A percentile compares a stretch with the other conserved stretches of the same genome.
phyloP scores from a whole-genome alignment of 108 stramenopile species.

The Pseudonitzschia pungens region DNA sequence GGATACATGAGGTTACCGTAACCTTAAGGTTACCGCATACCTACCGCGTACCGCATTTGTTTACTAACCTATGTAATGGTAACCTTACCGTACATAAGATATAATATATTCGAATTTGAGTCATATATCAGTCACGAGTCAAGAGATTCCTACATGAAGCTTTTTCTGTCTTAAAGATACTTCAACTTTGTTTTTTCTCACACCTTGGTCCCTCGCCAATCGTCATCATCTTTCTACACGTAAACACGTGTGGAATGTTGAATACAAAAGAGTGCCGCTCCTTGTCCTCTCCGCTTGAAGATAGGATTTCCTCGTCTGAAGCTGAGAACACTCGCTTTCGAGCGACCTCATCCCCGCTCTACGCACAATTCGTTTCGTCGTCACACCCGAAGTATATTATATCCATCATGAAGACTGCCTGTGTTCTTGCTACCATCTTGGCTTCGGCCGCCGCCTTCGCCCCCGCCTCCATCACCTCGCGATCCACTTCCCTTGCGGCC shows the following conservation, averaged over 20 bases:
- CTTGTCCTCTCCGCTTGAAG: neutral
- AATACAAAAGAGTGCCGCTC: neutral
- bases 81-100: too few species aligned
- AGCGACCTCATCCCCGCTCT: neutral
- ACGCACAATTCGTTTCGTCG: neutral
- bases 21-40: too few species aligned
- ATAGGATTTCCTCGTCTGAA: neutral
- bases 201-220: neutral
- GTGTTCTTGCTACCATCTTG: constrained; percentile 55
- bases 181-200: neutral
- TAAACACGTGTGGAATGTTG: neutral
- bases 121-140: neutral
- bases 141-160: neutral
- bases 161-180: constrained; percentile 14
- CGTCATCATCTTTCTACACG: constrained; percentile 2
- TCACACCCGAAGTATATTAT: neutral
- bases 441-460: constrained; percentile 69
- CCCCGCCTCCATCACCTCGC: constrained; percentile 37
- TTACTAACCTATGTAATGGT: too few species aligned
- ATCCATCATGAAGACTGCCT: constrained; percentile 51
- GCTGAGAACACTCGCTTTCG: neutral
- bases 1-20: too few species aligned
- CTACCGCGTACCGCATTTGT: too few species aligned
- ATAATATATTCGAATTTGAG: too few species aligned
- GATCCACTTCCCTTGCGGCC: constrained; percentile 33